Conservation (phyloP, 2,329 filamentous ascomycete species). For the Cryoendolithus antarcticus region DNA sequence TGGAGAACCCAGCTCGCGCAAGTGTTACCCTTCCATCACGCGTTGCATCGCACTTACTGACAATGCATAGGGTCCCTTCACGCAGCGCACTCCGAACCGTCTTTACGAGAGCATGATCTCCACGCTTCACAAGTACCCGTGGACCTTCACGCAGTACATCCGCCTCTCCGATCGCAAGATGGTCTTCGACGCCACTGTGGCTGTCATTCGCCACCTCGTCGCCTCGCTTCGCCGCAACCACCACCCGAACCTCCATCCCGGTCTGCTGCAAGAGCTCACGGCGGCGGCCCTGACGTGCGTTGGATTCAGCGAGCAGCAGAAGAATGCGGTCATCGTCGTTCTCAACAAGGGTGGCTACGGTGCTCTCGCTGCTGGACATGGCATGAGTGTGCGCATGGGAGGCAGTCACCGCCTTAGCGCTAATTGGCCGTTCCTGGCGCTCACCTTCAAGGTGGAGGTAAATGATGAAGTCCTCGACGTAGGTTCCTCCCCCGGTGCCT, state of each 20-base stretch:
- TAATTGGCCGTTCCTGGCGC: constrained; percentile 21
- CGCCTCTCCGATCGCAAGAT: constrained; percentile 34
- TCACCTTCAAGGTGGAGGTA: constrained; percentile 13
- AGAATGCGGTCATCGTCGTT: constrained; percentile 11
- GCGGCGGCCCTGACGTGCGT: constrained; percentile 19
- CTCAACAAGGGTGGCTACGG: constrained; percentile 11
- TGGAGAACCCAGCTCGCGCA: constrained; percentile 38
- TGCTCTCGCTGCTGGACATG: constrained; percentile 9
- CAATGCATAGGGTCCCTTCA: constrained; percentile 33
- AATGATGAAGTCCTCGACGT: constrained; percentile 15
- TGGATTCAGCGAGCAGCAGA: constrained; percentile 23
- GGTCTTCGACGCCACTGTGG: constrained; percentile 27
- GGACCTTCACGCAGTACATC: constrained; percentile 34
- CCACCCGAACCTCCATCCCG: constrained; percentile 11
- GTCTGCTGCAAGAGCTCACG: constrained; percentile 21
- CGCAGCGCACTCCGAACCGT: constrained; percentile 38
- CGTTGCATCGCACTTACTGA: constrained; percentile 1
- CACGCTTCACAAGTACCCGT: constrained; percentile 43
- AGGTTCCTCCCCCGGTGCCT: not conserved
- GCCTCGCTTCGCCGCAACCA: constrained; percentile 9
- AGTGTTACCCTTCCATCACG: constrained; percentile 14
- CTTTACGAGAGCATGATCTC: constrained; percentile 41
- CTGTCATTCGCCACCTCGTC: constrained; percentile 15
- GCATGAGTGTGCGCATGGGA: constrained; percentile 15
- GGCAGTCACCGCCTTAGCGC: constrained; percentile 9